Conservation (phyloP, 1,284 basidiomycete species). For the Fistulina hepatica region DNA sequence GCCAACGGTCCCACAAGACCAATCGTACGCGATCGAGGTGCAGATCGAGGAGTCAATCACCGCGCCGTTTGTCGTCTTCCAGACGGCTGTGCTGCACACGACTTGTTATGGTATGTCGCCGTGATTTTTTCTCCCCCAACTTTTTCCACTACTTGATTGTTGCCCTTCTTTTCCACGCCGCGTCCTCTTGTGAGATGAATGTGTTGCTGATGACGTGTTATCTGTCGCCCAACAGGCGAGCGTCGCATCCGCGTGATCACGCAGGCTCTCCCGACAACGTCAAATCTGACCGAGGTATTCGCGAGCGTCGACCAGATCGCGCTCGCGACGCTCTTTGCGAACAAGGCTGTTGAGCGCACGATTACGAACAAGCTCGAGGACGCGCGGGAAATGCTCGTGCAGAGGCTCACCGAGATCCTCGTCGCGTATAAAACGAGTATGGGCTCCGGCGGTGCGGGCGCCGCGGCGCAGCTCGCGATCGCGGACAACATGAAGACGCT, state of each 20-base stretch:
- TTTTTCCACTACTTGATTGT: not conserved
- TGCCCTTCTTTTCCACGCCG: slow-evolving; percentile 1
- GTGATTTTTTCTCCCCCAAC: not conserved
- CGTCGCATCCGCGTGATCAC: slow-evolving; percentile 95
- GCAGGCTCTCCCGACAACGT: slow-evolving; percentile 86
- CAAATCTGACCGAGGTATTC: slow-evolving; percentile 88
- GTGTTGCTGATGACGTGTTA: not conserved
- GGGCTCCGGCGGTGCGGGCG: slow-evolving; percentile 87
- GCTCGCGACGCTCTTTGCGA: slow-evolving; percentile 80
- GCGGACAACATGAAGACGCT: slow-evolving; percentile 92
- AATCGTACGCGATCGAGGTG: slow-evolving; percentile 94
- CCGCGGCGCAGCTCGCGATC: slow-evolving; percentile 88
- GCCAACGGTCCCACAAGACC: slow-evolving; percentile 93
- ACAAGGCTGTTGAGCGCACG: slow-evolving; percentile 94
- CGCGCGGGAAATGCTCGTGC: slow-evolving; percentile 81
- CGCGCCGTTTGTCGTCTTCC: slow-evolving; percentile 88
- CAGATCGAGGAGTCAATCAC: slow-evolving; percentile 96
- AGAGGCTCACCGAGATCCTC: slow-evolving; percentile 87
- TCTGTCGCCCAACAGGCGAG: slow-evolving; percentile 46
- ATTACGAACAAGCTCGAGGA: slow-evolving; percentile 91
- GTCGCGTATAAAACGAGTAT: slow-evolving; percentile 93
- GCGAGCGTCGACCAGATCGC: slow-evolving; percentile 93
- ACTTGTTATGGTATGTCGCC: slow-evolving; percentile 75
- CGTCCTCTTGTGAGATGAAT: too few species aligned
- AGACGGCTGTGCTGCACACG: slow-evolving; percentile 93